Percentiles rank a stretch among this genome's conserved stretches.
These are phyloP conservation scores for Eustoma russellianum DNA, from an alignment of 257 asterid genomes.

Conservation along the genomic window DNA sequence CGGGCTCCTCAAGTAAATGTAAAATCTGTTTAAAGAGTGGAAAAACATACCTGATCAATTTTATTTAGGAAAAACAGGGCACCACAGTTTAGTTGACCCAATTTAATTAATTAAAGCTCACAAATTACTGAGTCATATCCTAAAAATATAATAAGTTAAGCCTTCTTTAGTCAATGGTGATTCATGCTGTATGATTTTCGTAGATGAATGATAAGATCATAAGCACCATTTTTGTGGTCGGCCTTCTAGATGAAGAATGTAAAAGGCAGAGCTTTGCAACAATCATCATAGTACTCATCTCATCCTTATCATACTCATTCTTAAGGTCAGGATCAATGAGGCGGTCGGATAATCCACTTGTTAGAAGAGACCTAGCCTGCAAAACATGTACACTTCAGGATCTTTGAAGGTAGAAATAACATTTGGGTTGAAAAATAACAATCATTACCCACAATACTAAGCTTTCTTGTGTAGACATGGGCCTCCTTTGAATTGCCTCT, in stretches of 20 bases:
- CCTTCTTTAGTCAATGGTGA: too few relatives aligned
- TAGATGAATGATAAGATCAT: not conserved
- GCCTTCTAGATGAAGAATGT: conserved; percentile 83
- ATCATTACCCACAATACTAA: conserved; percentile 56
- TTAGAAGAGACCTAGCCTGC: conserved; percentile 72
- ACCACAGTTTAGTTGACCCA: too few relatives aligned
- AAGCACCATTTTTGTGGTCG: conserved; percentile 49
- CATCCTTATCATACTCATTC: conserved; percentile 45
- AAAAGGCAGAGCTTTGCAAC: conserved; percentile 64
- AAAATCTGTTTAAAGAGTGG: conserved; percentile 35
- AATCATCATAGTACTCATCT: conserved; percentile 51
- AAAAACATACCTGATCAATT: not conserved
- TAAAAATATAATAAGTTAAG: too few relatives aligned
- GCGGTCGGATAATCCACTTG: conserved; percentile 44
- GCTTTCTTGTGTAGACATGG: conserved; percentile 44
- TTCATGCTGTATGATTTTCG: not conserved
- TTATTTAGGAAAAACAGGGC: too few relatives aligned
- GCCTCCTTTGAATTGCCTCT: conserved; percentile 40
- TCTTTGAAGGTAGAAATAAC: not conserved
- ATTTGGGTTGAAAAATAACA: not conserved
- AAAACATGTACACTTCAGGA: conserved; percentile 5
- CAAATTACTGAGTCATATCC: too few relatives aligned
- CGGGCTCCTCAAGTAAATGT: conserved; percentile 45
- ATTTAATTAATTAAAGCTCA: too few relatives aligned
- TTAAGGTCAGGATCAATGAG: conserved; percentile 56